Conservation (phyloP, 148 eudicot genomes). For the Camellia sinensis region DNA sequence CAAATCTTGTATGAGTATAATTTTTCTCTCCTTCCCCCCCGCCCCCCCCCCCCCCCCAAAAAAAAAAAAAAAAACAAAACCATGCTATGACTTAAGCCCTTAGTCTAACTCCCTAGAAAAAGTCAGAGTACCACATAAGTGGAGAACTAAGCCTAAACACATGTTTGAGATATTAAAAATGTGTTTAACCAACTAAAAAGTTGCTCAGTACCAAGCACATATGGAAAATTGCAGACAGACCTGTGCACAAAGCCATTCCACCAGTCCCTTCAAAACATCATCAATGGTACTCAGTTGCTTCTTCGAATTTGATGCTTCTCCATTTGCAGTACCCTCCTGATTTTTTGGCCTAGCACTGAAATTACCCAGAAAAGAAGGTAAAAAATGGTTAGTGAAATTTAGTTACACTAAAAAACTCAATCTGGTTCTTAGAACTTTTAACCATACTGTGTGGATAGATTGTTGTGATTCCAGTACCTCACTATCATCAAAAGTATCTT, state of each 20-base stretch:
- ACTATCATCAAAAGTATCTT: conserved; percentile 79
- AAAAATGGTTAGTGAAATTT: neutral
- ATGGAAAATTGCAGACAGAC: conserved; percentile 23
- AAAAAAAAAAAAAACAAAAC: no score
- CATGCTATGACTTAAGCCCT: neutral
- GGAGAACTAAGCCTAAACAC: neutral
- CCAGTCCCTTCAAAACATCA: conserved; percentile 78
- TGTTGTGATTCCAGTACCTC: conserved; percentile 45
- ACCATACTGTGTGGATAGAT: neutral
- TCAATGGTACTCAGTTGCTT: conserved; percentile 56
- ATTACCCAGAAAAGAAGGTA: neutral
- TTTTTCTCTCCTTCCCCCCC: neutral
- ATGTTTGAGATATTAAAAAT: no score
- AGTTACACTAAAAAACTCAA: neutral
- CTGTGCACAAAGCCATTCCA: conserved; percentile 93
- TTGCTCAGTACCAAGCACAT: neutral
- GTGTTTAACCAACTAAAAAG: neutral
- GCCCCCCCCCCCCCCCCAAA: no score
- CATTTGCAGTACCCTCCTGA: conserved; percentile 49
- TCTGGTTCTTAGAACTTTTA: neutral
- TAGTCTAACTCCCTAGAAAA: neutral
- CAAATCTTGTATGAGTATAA: neutral
- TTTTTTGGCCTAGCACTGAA: conserved; percentile 74
- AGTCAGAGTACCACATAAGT: neutral
- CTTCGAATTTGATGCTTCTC: conserved; percentile 67